Conservation (phyloP, 768 basidiomycete genomes). For the Kwoniella sp. region DNA sequence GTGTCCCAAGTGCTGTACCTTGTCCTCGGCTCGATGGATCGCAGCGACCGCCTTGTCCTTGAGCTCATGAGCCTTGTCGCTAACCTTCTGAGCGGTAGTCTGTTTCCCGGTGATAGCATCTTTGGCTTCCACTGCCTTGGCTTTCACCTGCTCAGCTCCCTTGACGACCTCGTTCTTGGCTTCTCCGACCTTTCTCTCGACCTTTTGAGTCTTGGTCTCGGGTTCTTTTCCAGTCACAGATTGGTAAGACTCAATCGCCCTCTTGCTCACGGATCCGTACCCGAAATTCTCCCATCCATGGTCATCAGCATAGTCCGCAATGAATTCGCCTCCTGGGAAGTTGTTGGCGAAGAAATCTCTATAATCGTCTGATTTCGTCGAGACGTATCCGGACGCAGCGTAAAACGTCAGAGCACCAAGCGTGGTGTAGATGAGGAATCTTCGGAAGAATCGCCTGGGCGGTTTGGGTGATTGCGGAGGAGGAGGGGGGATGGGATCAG, state of each 20-base stretch:
- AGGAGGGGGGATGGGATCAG: slow-evolving; percentile 21
- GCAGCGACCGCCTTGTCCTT: slow-evolving; percentile 46
- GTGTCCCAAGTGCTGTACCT: slow-evolving; percentile 55
- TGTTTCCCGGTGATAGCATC: slow-evolving; percentile 21
- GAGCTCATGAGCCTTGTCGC: slow-evolving; percentile 29
- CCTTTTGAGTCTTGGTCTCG: slow-evolving; percentile 22
- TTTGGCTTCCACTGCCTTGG: slow-evolving; percentile 22
- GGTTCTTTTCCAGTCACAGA: slow-evolving; percentile 17
- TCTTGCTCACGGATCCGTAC: slow-evolving; percentile 55
- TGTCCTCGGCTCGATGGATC: slow-evolving; percentile 60
- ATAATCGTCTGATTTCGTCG: slow-evolving; percentile 76
- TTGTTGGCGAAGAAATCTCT: slow-evolving; percentile 81
- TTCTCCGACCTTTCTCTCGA: slow-evolving; percentile 21
- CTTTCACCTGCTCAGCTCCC: slow-evolving; percentile 27
- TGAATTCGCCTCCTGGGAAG: slow-evolving; percentile 73
- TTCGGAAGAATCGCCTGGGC: slow-evolving; percentile 60
- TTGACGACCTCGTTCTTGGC: slow-evolving; percentile 25
- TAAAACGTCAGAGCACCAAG: slow-evolving; percentile 76
- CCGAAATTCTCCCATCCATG: slow-evolving; percentile 78
- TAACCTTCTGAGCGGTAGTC: slow-evolving; percentile 19
- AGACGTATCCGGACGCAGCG: slow-evolving; percentile 74
- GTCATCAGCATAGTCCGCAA: slow-evolving; percentile 80
- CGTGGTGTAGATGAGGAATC: slow-evolving; percentile 69
- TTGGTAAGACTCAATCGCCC: slow-evolving; percentile 31
- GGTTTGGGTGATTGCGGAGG: slow-evolving; percentile 34